Evolutionary conservation across 2,329 filamentous ascomycete species (phyloP), one percentile per base, ranked within the genome.

Genomic region (Thermothelomyces thermophilus): DNA sequence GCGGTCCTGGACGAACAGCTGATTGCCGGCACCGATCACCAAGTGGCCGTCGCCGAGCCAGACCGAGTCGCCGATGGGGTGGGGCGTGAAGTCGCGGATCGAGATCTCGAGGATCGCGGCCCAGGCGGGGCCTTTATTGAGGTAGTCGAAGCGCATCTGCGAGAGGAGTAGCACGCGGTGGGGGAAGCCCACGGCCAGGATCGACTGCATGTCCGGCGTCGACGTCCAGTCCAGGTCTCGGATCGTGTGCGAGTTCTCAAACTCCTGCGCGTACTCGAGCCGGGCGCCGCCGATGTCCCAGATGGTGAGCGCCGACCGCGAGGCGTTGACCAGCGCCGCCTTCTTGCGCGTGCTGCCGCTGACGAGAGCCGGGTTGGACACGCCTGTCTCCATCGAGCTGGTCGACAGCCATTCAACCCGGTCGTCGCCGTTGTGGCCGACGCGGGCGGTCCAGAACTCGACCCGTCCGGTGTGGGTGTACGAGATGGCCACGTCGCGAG

Each of bases 141-240:
- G 74, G 63, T 95, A 95, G 66, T 95, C 89, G 62, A 93, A 96
- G 11, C 90, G 85, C 70, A 95, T 83, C 63, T 96, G 90, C 5
- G 86, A 84, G 22, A 95, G 77, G 2, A 96, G 74, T 26, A 94
- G 69, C 5, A 96, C 84, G 50, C 86, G 82, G 56, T 90, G 87
- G n/a, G 85, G 84, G 62, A 95, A 95, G 0, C 90, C 90, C n/a
- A 96, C 87, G 1, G 90, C 88, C 17, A 96, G 73, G 48, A 96
- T 90, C 1, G 87, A 91, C 62, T 95, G 89, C 42, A 82, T 83
- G 64, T 95, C 88, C 0, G 89, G 89, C 0, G 90, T 95, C 3
- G 87, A 91, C 1, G 90, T 91, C 91, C 91, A 96, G 65, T 95
- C 90, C 11, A 96, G 77, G 65, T 95, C 90, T 55, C 85, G 82